Percentiles rank a stretch among this genome's conserved stretches.
These are phyloP conservation scores for Diaporthe velutina DNA, from an alignment of 2,329 filamentous ascomycete genomes.

Conservation along the genomic window DNA sequence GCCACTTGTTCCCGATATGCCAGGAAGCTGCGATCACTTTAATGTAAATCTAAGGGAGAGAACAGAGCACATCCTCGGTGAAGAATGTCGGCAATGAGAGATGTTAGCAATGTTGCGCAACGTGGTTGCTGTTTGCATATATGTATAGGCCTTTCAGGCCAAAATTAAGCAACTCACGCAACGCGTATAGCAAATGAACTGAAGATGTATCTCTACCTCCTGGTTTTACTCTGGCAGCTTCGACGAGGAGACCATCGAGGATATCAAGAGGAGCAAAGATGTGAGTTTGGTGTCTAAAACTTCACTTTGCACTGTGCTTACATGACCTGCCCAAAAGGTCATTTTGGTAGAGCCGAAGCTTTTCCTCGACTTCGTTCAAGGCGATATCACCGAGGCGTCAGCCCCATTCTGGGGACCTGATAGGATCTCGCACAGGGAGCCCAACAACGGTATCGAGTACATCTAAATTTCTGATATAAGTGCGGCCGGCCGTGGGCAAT, in stretches of 20 bases:
- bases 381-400: neutral
- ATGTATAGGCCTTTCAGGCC: neutral
- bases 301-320: neutral
- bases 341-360: neutral
- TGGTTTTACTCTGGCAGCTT: neutral
- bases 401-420: neutral
- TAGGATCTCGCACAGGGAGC: neutral
- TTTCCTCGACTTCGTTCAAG: neutral
- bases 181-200: neutral
- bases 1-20: neutral
- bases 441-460: neutral
- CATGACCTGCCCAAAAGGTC: neutral
- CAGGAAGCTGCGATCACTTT: neutral
- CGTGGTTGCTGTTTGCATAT: neutral
- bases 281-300: neutral
- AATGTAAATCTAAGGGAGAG: neutral
- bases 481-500: neutral
- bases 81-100: neutral
- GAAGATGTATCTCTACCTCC: neutral
- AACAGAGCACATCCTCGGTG: neutral
- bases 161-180: neutral
- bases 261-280: neutral
- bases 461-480: no score
- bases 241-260: neutral
- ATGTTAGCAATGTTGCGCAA: no score